Evolutionary conservation across 2,329 filamentous ascomycete species (phyloP).

Genomic region (Phyllosticta ampelicida): DNA sequence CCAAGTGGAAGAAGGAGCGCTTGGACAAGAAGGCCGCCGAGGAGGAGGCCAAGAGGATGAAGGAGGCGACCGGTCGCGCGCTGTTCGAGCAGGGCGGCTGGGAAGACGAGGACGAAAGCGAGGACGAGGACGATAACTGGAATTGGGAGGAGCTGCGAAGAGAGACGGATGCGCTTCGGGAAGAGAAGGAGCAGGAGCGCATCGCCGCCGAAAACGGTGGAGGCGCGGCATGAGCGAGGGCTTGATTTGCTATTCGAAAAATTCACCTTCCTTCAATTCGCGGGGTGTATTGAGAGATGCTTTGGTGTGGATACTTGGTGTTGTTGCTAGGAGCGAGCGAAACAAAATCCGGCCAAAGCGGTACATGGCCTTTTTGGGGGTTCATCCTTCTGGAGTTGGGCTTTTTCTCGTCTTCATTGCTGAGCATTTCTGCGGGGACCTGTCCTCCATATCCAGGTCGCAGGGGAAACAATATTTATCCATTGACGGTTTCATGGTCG

Average conservation of each 20-base stretch:
- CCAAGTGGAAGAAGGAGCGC: constrained; percentile 93
- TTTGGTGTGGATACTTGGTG: neutral
- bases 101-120: constrained; percentile 52
- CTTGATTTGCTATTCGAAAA: neutral
- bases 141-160: constrained; percentile 72
- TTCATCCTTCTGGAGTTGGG: neutral
- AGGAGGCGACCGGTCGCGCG: constrained; percentile 89
- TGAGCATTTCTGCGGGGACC: neutral
- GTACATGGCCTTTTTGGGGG: neutral
- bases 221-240: neutral
- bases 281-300: neutral
- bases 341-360: neutral
- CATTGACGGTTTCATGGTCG: neutral
- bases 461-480: neutral
- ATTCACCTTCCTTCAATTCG: neutral
- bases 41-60: constrained; percentile 77
- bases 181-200: constrained; percentile 68
- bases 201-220: constrained; percentile 21
- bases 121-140: constrained; percentile 53
- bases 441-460: neutral
- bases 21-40: constrained; percentile 94
- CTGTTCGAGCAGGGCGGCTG: constrained; percentile 97
- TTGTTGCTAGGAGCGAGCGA: neutral
- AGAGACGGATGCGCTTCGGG: constrained; percentile 70
- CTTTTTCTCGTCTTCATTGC: neutral